Percentiles rank a stretch among this genome's conserved stretches.
Evolutionary conservation across 176 grass and related monocot genomes (phyloP).

Genomic region (Areca catechu): DNA sequence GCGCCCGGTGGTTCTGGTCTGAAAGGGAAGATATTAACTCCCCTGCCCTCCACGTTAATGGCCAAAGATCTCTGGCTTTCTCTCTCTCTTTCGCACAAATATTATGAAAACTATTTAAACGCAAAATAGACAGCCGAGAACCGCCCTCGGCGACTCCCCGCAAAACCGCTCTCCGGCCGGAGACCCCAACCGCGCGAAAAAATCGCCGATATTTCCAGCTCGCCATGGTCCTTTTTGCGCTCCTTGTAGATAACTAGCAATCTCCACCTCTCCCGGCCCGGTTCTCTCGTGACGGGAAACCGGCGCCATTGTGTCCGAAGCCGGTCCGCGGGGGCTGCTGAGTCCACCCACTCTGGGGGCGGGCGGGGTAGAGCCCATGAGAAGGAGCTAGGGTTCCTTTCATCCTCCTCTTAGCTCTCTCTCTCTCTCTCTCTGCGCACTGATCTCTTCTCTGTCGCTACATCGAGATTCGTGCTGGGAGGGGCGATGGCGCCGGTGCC

Average conservation of each 20-base stretch:
- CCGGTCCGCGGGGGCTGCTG: not conserved
- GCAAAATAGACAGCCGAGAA: too few relatives aligned
- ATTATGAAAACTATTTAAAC: too few relatives aligned
- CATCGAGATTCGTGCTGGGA: slow-evolving; percentile 11
- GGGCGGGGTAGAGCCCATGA: not conserved
- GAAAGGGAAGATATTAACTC: too few relatives aligned
- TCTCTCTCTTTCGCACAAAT: not conserved
- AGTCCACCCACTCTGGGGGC: not conserved
- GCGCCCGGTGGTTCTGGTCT: too few relatives aligned
- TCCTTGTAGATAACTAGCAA: not conserved
- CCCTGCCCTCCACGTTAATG: slow-evolving; percentile 16
- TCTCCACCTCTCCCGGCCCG: not conserved
- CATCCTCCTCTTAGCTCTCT: too few relatives aligned
- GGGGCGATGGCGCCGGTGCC: slow-evolving; percentile 12
- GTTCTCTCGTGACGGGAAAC: not conserved
- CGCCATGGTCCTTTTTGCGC: not conserved
- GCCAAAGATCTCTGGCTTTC: slow-evolving; percentile 19
- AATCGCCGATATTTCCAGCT: not conserved
- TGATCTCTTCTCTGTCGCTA: too few relatives aligned
- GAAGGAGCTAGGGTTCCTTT: slow-evolving; percentile 2
- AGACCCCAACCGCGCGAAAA: not conserved
- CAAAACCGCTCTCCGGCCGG: too few relatives aligned
- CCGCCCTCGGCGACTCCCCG: too few relatives aligned
- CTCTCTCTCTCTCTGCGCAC: too few relatives aligned
- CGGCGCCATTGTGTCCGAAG: too few relatives aligned